Conservation (phyloP, 345 rosid species). For the Rhizophora apiculata region DNA sequence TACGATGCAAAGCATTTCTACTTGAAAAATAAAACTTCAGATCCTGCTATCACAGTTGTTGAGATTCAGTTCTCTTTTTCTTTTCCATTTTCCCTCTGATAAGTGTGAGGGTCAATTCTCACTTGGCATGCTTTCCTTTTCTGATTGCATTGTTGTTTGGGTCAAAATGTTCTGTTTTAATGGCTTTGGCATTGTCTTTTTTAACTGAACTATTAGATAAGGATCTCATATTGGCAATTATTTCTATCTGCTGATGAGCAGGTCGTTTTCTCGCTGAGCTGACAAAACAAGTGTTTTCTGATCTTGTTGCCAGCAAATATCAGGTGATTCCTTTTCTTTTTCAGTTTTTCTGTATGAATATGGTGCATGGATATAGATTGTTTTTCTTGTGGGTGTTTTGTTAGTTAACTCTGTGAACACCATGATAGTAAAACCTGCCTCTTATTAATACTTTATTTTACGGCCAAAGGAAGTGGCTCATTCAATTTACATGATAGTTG, state of each 20-base stretch:
- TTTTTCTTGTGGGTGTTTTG: background rate
- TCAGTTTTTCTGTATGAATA: background rate
- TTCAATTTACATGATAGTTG: background rate
- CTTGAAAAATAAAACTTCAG: too few relatives aligned
- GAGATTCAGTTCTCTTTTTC: background rate
- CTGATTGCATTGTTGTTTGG: background rate
- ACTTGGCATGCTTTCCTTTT: background rate
- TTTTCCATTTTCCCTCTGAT: background rate
- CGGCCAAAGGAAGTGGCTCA: background rate
- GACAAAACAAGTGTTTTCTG: slow-evolving; percentile 87
- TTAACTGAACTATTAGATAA: background rate
- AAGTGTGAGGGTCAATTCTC: too few relatives aligned
- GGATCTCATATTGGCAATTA: background rate
- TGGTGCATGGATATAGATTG: background rate
- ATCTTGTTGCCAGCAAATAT: slow-evolving; percentile 94
- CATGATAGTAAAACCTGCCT: background rate
- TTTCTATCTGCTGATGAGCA: slow-evolving; percentile 18
- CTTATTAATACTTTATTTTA: too few relatives aligned
- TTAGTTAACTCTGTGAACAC: background rate
- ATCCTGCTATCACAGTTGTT: background rate
- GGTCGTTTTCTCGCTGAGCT: slow-evolving; percentile 98
- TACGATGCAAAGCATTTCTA: too few relatives aligned
- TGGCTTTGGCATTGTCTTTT: background rate
- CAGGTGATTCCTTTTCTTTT: slow-evolving; percentile 49
- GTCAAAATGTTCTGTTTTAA: background rate